A percentile compares a stretch with the other conserved stretches of the same genome.
Evolutionary conservation across 2,329 filamentous ascomycete species (phyloP).

Genomic region (Sporothrix inflata): DNA sequence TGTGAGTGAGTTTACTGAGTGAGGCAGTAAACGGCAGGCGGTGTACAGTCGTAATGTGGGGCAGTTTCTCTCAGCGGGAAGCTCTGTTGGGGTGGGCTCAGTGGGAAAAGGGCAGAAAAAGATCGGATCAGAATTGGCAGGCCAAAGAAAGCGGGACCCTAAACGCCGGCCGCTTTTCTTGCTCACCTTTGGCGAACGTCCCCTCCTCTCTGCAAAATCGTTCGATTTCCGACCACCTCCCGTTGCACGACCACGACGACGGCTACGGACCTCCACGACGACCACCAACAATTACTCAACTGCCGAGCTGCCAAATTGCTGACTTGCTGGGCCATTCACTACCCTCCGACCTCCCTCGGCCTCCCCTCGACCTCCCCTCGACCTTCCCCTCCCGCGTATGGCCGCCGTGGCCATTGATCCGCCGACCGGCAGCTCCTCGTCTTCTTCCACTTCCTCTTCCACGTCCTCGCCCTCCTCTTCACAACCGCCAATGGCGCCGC

Average conservation of each 20-base stretch:
- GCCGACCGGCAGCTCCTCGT: slow-evolving; percentile 39
- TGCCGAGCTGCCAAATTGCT: not conserved
- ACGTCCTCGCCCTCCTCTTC: not conserved
- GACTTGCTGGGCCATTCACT: not conserved
- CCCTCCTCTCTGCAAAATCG: slow-evolving; percentile 21
- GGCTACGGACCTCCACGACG: not conserved
- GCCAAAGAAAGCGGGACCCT: not conserved
- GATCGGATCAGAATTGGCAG: slow-evolving; percentile 10
- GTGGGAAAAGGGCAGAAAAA: slow-evolving; percentile 7
- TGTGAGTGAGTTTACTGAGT: not conserved
- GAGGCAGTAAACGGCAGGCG: slow-evolving; percentile 6
- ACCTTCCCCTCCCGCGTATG: slow-evolving; percentile 36
- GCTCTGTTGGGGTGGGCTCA: not conserved
- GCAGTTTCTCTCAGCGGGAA: not conserved
- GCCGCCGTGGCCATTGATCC: slow-evolving; percentile 45
- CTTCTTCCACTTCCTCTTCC: not conserved
- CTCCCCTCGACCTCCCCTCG: not conserved
- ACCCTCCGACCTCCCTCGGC: not conserved
- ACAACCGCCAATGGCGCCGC: slow-evolving; percentile 27
- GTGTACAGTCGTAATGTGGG: not conserved
- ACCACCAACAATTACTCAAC: not conserved
- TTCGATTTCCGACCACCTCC: slow-evolving; percentile 8
- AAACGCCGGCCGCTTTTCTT: slow-evolving; percentile 6
- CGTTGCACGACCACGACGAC: not conserved
- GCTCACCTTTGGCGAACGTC: not conserved